phyloP scores from a whole-genome alignment of 2,329 filamentous ascomycete species.

The Nannizzia gypsea region DNA sequence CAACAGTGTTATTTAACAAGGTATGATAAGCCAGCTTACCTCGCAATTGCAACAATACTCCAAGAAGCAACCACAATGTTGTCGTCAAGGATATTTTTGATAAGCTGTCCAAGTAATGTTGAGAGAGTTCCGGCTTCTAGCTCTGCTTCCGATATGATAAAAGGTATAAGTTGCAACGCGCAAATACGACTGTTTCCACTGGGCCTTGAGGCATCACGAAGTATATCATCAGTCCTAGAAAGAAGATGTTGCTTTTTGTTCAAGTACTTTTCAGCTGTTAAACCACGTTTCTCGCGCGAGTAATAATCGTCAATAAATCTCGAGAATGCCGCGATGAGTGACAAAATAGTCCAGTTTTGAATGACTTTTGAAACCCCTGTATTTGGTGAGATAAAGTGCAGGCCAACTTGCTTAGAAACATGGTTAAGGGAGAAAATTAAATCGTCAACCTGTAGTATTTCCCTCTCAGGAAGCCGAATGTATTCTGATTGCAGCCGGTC shows the following conservation, averaged over 20 bases:
- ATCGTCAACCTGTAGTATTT: conserved; percentile 68
- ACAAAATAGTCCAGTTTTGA: conserved; percentile 31
- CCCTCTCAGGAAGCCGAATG: conserved; percentile 54
- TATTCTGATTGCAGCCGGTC: conserved; percentile 72
- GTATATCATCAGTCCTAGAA: conserved; percentile 27
- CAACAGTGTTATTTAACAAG: neutral
- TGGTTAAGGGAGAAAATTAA: conserved; percentile 43
- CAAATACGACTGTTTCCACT: conserved; percentile 33
- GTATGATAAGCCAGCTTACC: conserved; percentile 41
- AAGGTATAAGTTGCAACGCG: conserved; percentile 45
- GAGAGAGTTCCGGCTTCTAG: conserved; percentile 42
- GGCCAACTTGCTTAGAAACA: conserved; percentile 25
- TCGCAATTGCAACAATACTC: conserved; percentile 72
- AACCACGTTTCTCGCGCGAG: conserved; percentile 6
- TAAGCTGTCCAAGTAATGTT: conserved; percentile 47
- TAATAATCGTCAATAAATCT: conserved; percentile 28
- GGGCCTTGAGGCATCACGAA: conserved; percentile 27
- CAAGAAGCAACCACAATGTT: conserved; percentile 57
- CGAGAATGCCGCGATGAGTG: conserved; percentile 29
- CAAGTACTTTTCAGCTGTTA: conserved; percentile 12
- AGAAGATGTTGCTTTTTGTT: conserved; percentile 27
- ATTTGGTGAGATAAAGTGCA: conserved; percentile 26
- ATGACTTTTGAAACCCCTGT: conserved; percentile 26
- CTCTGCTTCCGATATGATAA: conserved; percentile 36
- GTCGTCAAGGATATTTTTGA: conserved; percentile 55